Percentiles rank a stretch among this genome's conserved stretches.
Conservation (phyloP, 2,329 filamentous ascomycete species). For the Hypoxylon sp. region DNA sequence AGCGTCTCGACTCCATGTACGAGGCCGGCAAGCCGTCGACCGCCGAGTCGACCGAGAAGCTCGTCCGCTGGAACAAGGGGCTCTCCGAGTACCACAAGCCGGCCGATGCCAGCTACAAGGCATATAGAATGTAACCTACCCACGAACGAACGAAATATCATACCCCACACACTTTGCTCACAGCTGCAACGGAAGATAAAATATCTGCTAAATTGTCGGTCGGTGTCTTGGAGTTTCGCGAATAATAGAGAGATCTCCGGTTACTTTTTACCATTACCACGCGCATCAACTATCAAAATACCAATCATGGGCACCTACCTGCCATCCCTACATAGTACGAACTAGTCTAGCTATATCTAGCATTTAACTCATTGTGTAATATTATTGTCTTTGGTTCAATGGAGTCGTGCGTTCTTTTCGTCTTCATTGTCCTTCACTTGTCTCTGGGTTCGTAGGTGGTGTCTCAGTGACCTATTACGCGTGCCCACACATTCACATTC, state of each 20-base stretch:
- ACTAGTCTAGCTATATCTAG: constrained; percentile 28
- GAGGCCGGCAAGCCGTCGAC: constrained; percentile 42
- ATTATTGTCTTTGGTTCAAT: constrained; percentile 4
- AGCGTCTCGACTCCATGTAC: constrained; percentile 44
- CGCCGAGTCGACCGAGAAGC: constrained; percentile 37
- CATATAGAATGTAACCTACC: constrained; percentile 43
- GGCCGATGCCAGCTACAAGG: constrained; percentile 38
- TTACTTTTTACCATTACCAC: constrained; percentile 12
- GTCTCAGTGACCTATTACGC: too few species aligned
- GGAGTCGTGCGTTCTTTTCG: too few species aligned
- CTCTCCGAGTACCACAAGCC: constrained; percentile 43
- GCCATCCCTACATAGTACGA: constrained; percentile 22
- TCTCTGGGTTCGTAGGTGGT: background rate
- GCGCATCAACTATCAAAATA: too few species aligned
- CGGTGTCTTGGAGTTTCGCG: constrained; percentile 26
- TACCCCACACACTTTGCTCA: too few species aligned
- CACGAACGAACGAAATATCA: too few species aligned
- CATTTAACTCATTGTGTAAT: constrained; percentile 22
- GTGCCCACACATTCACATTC: too few species aligned
- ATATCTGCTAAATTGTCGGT: constrained; percentile 14
- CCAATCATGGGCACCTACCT: constrained; percentile 12
- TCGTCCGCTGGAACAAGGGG: constrained; percentile 46
- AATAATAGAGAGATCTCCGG: constrained; percentile 20
- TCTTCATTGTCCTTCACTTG: too few species aligned
- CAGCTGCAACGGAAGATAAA: background rate